phyloP scores from a whole-genome alignment of 495 filamentous ascomycete species.

The Pyrenula massariospora region DNA sequence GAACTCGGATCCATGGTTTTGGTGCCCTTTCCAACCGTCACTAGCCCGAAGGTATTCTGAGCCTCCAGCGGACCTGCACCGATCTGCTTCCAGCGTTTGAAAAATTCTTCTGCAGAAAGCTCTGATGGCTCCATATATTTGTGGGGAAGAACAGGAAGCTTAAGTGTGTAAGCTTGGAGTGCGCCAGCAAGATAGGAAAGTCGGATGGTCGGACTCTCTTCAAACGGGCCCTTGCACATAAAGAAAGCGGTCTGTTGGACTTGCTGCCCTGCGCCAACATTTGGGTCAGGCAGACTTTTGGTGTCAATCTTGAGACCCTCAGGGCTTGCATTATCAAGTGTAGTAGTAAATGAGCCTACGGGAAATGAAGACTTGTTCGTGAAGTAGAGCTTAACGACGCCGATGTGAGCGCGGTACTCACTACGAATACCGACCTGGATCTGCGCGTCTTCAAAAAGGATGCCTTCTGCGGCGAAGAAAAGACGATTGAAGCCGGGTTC shows the following conservation, averaged over 20 bases:
- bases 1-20: constrained; percentile 40
- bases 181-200: constrained; percentile 91
- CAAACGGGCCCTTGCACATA: constrained; percentile 71
- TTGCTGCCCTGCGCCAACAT: constrained; percentile 60
- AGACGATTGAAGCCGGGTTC: constrained; percentile 80
- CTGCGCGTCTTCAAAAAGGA: constrained; percentile 90
- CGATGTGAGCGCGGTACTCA: constrained; percentile 88
- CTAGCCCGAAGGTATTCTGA: constrained; percentile 68
- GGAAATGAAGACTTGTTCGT: constrained; percentile 79
- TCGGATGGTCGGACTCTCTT: constrained; percentile 77
- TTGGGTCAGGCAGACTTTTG: constrained; percentile 79
- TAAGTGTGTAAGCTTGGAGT: constrained; percentile 83
- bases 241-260: constrained; percentile 93
- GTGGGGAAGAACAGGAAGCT: constrained; percentile 77
- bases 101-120: constrained; percentile 82
- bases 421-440: constrained; percentile 86
- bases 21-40: constrained; percentile 17
- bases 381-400: constrained; percentile 91
- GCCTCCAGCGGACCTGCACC: constrained; percentile 76
- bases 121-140: constrained; percentile 93
- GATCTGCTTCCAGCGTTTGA: constrained; percentile 98
- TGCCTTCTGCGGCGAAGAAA: constrained; percentile 66
- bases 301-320: constrained; percentile 67
- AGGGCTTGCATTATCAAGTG: constrained; percentile 68
- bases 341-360: constrained; percentile 86